Evolutionary conservation across 2,329 filamentous ascomycete species (phyloP).

Genomic region (Didymellaceae sp.): DNA sequence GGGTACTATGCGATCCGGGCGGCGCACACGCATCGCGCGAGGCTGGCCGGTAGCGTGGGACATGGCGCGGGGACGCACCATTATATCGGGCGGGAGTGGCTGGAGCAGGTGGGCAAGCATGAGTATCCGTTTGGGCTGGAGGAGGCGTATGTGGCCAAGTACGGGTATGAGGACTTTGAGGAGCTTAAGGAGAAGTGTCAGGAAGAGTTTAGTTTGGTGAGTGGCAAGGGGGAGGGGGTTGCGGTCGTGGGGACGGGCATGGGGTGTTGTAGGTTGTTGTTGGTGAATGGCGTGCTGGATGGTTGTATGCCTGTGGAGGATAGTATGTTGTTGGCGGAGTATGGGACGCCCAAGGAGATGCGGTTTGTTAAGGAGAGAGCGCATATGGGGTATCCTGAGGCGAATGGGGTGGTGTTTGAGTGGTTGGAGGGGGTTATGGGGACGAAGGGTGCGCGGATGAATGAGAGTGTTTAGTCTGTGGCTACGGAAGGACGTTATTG

Average conservation of each 20-base stretch:
- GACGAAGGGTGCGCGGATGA: not conserved
- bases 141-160: constrained; percentile 57
- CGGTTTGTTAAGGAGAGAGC: constrained; percentile 51
- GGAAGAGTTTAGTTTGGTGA: constrained; percentile 60
- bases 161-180: constrained; percentile 44
- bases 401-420: constrained; percentile 39
- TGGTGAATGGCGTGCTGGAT: constrained; percentile 64
- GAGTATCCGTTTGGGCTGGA: constrained; percentile 66
- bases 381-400: constrained; percentile 56
- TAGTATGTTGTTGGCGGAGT: constrained; percentile 59
- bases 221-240: constrained; percentile 59
- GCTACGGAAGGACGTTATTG: no score
- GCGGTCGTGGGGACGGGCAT: constrained; percentile 45
- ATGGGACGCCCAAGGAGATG: constrained; percentile 61
- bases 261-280: constrained; percentile 56
- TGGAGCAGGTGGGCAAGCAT: constrained; percentile 58
- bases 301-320: constrained; percentile 68
- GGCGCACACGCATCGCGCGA: constrained; percentile 62
- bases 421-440: constrained; percentile 43
- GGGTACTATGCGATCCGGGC: constrained; percentile 65
- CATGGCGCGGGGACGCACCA: constrained; percentile 63
- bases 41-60: constrained; percentile 57
- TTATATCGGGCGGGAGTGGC: constrained; percentile 63
- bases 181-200: constrained; percentile 56
- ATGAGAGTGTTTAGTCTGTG: no score